Base-by-base conservation (phyloP, 2,329 filamentous ascomycete genomes). In the Ceratocystiopsis minuta region DNA sequence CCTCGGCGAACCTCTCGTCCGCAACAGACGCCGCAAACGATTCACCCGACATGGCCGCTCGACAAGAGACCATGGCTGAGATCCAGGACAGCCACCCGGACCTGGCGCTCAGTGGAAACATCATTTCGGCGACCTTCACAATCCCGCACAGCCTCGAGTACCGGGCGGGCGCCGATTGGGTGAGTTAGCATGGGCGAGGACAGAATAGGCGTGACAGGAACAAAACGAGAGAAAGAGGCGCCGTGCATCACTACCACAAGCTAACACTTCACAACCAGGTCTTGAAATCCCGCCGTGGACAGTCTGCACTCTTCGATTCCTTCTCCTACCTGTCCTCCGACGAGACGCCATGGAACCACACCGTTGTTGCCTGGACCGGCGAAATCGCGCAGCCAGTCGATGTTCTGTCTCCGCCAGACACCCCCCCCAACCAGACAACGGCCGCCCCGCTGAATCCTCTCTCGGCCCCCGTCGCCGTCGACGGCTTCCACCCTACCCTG, bases 351-450 rank as follows among this genome's bases (percentile, higher is more conserved):
- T 96, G 87, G 87, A 84, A 86, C 52, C 88, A 95, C 62, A 90
- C 79, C 1, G 72, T 95, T 6, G 82, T 96, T 41, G 87, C 85
- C 37, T 96, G 88, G 88, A 94, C 88, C 3, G 88, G 88, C 45
- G 88, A 96, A 58, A 80, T 88, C 45, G 72, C 78, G 44, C 62
- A 59, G 4, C 61, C 66, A 3, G 47, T 55, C 35, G 65, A 70
- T 37, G 54, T 58, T 16, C 48, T 63, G 13, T 64, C 66, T 6
- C 61, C 67, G 2, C 64, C 66, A 16, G 59, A 60, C 42, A 67
- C 65, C 0, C 66, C 69, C 24, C 63, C 64, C 3, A 60, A 64
- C 47, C 63, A 65, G 12, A 65, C 69, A 10, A 59, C 68, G n/a
- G 58, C 67, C 16, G 62, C 66, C 7, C 67, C 76, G 12, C 58